Evolutionary conservation across 164 flowering plant species (phyloP).

Genomic region (Vitis labrusca): DNA sequence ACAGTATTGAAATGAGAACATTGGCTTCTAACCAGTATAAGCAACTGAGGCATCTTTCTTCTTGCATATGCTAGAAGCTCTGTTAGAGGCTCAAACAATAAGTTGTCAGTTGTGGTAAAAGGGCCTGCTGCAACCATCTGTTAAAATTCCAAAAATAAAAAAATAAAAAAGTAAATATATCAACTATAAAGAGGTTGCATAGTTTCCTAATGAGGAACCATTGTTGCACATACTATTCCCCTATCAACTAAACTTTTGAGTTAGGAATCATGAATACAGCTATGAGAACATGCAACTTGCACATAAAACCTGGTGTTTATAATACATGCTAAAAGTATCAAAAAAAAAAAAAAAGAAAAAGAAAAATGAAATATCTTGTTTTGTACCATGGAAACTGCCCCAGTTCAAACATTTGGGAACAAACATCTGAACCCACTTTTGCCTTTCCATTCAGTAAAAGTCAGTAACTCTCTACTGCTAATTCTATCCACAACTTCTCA

Average conservation of each 20-base stretch:
- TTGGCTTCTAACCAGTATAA: slow-evolving; percentile 59
- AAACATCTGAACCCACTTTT: no score
- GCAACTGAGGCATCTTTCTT: slow-evolving; percentile 85
- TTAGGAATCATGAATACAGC: no score
- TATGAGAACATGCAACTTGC: not conserved
- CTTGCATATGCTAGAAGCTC: slow-evolving; percentile 86
- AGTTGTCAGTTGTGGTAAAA: slow-evolving; percentile 85
- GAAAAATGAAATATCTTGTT: no score
- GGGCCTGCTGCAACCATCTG: slow-evolving; percentile 98
- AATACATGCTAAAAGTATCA: no score
- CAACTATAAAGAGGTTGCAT: not conserved
- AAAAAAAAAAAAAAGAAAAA: no score
- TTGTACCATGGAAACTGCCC: no score
- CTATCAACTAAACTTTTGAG: not conserved
- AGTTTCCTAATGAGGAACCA: not conserved
- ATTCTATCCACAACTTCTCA: no score
- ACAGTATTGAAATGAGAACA: not conserved
- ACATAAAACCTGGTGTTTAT: not conserved
- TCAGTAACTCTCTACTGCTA: no score
- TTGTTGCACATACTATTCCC: not conserved
- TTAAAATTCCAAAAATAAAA: slow-evolving; percentile 9
- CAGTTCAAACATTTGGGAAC: not conserved
- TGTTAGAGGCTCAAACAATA: slow-evolving; percentile 81
- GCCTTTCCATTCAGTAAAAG: no score
- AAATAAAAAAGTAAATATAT: not conserved